Evolutionary conservation across 2,329 filamentous ascomycete genomes (phyloP), one percentile per base, ranked within the genome.

Genomic region (Venturiaceae sp.): DNA sequence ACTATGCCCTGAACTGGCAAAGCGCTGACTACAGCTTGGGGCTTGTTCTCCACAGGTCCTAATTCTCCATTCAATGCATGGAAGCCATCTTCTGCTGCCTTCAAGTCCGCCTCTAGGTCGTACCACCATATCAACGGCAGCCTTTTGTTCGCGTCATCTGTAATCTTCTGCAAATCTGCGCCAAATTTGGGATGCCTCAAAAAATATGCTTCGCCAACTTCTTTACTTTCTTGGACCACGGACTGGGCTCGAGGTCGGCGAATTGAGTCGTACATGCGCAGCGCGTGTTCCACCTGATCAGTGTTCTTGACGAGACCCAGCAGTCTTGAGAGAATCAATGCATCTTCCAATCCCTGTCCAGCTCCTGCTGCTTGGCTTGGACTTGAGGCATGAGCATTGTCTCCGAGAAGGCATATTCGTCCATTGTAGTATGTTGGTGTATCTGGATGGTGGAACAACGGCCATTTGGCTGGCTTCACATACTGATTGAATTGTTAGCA

Each of bases 371-470:
- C 72, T 54, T 72, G 70, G 39, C 69, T 69, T 0, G 71, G 71
- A 1, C 71, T 69, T 0, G 68, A 67, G 0, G 71, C 72, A 63
- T 74, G 72, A 0, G 72, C 72, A 0, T 71, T 71, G 36, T 74
- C 72, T 1, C 72, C 72, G 1, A 73, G 60, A 7, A 74, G 66
- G 1, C 64, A 67, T 1, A 72, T 61, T 1, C 63, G 63, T 0
- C 66, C 68, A 11, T 69, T 68, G 39, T 71, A 67, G 64, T 78
- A 83, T 3, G 67, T 69, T 5, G 72, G 71, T 14, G 74, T 74
- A 0, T 78, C 78, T 6, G 73, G 66, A 21, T 80, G 77, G 68
- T 83, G 80, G 66, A 82, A 83, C 3, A 83, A 71, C 1, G 75
- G 80, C 80, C 80, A 83, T 59, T 80, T 78, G 57, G 37, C 37